Conservation (phyloP, 352 stramenopile genomes). For the Thraustochytrium striatum region DNA sequence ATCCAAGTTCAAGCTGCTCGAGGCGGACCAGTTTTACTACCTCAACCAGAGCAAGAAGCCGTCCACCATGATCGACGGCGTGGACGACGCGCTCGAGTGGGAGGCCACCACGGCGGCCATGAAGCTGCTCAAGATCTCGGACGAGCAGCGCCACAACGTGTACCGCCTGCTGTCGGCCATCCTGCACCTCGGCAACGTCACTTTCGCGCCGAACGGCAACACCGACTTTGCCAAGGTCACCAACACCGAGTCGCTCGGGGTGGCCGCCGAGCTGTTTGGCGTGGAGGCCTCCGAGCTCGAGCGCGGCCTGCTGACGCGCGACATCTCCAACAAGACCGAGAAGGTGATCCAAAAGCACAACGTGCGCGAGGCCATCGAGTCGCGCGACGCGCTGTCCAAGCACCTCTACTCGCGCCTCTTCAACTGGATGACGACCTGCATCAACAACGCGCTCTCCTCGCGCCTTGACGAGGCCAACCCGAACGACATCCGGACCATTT, state of each 20-base stretch:
- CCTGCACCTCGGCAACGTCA: slow-evolving; percentile 89
- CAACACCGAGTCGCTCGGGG: slow-evolving; percentile 26
- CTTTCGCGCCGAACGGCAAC: slow-evolving; percentile 60
- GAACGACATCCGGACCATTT: slow-evolving; percentile 46
- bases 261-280: slow-evolving; percentile 37
- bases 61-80: slow-evolving; percentile 31
- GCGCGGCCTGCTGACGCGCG: slow-evolving; percentile 10
- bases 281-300: slow-evolving; percentile 23
- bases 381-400: slow-evolving; percentile 79
- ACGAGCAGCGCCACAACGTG: slow-evolving; percentile 80
- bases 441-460: slow-evolving; percentile 47
- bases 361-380: slow-evolving; percentile 44
- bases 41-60: slow-evolving; percentile 47
- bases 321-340: slow-evolving; percentile 42
- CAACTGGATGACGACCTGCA: slow-evolving; percentile 79
- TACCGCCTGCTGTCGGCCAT: slow-evolving; percentile 81
- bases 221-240: slow-evolving; percentile 45
- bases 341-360: slow-evolving; percentile 45
- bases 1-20: slow-evolving; percentile 76
- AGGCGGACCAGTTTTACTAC: slow-evolving; percentile 74
- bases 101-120: slow-evolving; percentile 52
- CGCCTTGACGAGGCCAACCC: not conserved
- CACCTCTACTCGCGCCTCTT: slow-evolving; percentile 92
- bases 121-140: slow-evolving; percentile 72
- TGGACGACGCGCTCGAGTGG: slow-evolving; percentile 25